Base-by-base conservation (phyloP, 2,329 filamentous ascomycete species). In the Didymellaceae sp. region DNA sequence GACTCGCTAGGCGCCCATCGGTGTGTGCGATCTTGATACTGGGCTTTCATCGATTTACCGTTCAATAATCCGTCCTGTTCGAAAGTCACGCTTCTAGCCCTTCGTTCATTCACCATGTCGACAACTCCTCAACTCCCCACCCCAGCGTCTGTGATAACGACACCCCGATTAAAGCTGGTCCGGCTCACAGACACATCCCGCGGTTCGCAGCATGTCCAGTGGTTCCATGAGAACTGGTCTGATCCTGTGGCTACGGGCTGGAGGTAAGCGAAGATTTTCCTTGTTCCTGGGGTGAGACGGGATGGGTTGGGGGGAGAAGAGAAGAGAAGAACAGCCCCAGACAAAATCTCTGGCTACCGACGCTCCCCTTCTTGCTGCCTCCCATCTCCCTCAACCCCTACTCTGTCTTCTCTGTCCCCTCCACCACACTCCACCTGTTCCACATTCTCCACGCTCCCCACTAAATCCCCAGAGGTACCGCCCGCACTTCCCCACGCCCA, bases 221-320 rank as follows among this genome's bases (percentile, higher is more conserved):
- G 62, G 60, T 69, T 68, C 48, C 66, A 71, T 30, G 52, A 62
- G 24, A 48, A 59, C 25, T 67, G 66, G 65, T 50, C 38, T 8
- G 54, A 68, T 16, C 49, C 53, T 6, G 48, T 42, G 1, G 54
- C 54, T 22, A 71, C 67, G 34, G 34, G 50, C 14, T 69, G 66
- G 67, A 66, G 51, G 59, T 59, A 57, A 9, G 26, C n/a, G n/a
- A n/a, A n/a, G n/a, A n/a, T n/a, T n/a, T n/a, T n/a, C n/a, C n/a
- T n/a, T n/a, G n/a, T n/a, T n/a, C n/a, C n/a, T n/a, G n/a, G n/a
- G n/a, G n/a, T n/a, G n/a, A n/a, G n/a, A n/a, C n/a, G n/a, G n/a
- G n/a, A n/a, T n/a, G n/a, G n/a, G n/a, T n/a, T n/a, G n/a, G n/a
- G n/a, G n/a, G n/a, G n/a, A n/a, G n/a, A n/a, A n/a, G n/a, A n/a